phyloP scores from a whole-genome alignment of 805 yeast species.

The Torulaspora delbrueckii region DNA sequence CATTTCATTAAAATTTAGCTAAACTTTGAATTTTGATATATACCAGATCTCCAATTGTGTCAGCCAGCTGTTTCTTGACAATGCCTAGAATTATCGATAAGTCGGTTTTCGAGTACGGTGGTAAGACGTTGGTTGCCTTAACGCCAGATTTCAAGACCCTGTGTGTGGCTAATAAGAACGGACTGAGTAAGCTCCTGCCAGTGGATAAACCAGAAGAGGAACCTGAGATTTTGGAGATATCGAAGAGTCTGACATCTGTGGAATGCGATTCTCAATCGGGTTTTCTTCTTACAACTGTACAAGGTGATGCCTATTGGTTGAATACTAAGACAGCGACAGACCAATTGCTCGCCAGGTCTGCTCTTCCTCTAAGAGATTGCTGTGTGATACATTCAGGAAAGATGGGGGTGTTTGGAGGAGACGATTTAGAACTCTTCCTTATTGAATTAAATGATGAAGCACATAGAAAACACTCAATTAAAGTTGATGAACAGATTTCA shows the following conservation, averaged over 20 bases:
- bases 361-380: conserved; percentile 42
- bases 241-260: conserved; percentile 42
- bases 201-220: conserved; percentile 49
- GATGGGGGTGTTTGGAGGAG: conserved; percentile 59
- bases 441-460: conserved; percentile 38
- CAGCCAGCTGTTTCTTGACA: neutral
- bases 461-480: conserved; percentile 30
- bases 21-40: neutral
- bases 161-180: conserved; percentile 50
- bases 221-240: conserved; percentile 53
- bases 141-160: conserved; percentile 34
- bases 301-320: conserved; percentile 28
- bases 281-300: conserved; percentile 23
- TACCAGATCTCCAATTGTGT: too few relatives aligned
- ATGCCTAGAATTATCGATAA: conserved; percentile 20
- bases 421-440: conserved; percentile 52
- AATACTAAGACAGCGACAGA: conserved; percentile 26
- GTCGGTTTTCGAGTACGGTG: conserved; percentile 31
- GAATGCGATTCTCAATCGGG: conserved; percentile 13
- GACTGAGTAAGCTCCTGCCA: conserved; percentile 49
- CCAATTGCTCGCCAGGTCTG: conserved; percentile 39
- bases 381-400: conserved; percentile 58
- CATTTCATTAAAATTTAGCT: neutral
- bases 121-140: conserved; percentile 26
- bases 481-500: conserved; percentile 51